phyloP scores from a whole-genome alignment of 1,284 basidiomycete species.

The Vanrija sp. region DNA sequence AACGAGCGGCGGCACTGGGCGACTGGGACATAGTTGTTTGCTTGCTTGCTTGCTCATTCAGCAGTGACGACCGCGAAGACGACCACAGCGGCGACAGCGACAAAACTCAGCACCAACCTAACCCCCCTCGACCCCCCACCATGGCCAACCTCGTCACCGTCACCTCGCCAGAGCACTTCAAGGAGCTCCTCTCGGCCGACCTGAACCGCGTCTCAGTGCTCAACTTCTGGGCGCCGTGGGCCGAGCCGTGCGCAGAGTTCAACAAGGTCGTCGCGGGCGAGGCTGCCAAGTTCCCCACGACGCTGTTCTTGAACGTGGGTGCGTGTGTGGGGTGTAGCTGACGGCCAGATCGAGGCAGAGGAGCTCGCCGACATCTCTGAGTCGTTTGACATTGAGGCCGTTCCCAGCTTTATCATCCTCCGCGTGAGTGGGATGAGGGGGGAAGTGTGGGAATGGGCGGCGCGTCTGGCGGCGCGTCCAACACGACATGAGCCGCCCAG shows the following conservation, averaged over 20 bases:
- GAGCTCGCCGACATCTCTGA: slow-evolving; percentile 81
- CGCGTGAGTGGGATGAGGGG: slow-evolving; percentile 56
- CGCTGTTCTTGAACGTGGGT: slow-evolving; percentile 71
- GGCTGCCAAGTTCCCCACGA: slow-evolving; percentile 63
- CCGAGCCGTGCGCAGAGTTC: slow-evolving; percentile 81
- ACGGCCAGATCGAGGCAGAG: slow-evolving; percentile 80
- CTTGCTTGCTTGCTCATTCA: not conserved
- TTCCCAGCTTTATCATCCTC: slow-evolving; percentile 81
- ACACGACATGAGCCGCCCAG: not conserved
- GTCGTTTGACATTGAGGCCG: slow-evolving; percentile 86
- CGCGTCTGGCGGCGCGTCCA: too few species aligned
- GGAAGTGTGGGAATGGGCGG: not conserved
- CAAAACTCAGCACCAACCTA: not conserved
- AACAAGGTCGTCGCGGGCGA: slow-evolving; percentile 69
- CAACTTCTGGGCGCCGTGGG: slow-evolving; percentile 93
- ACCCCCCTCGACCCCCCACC: not conserved
- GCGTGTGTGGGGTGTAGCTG: not conserved
- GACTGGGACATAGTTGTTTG: not conserved
- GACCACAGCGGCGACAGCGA: not conserved
- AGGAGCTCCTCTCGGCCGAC: slow-evolving; percentile 67
- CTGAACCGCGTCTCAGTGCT: slow-evolving; percentile 74
- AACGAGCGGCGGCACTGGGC: too few species aligned
- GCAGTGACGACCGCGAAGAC: not conserved
- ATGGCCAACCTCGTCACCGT: slow-evolving; percentile 53
- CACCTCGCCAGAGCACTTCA: slow-evolving; percentile 66